Evolutionary conservation across 2,329 filamentous ascomycete genomes (phyloP).

Genomic region (Aaosphaeria pasadenensis): DNA sequence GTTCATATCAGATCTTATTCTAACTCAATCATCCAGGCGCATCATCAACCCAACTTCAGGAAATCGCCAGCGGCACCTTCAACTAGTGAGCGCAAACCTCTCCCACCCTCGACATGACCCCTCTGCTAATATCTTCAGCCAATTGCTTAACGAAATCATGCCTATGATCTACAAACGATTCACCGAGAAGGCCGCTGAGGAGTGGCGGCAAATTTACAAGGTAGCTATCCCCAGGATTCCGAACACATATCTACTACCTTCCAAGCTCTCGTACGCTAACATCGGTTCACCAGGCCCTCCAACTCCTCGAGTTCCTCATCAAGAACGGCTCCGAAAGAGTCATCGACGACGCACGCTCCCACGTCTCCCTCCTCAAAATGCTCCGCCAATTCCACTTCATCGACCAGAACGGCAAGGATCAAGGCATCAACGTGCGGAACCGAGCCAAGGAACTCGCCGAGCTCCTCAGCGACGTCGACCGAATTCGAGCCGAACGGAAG

Average conservation of each 20-base stretch:
- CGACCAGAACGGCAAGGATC: slow-evolving; percentile 93
- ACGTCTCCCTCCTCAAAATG: slow-evolving; percentile 96
- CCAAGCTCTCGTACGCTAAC: slow-evolving; percentile 12
- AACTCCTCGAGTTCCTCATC: slow-evolving; percentile 93
- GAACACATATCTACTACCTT: neutral
- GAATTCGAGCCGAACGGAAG: slow-evolving; percentile 72
- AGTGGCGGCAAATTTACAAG: slow-evolving; percentile 99
- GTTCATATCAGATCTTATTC: neutral
- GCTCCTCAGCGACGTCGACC: slow-evolving; percentile 86
- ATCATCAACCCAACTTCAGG: slow-evolving; percentile 87
- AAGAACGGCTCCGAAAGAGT: slow-evolving; percentile 98
- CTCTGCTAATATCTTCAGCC: slow-evolving; percentile 53
- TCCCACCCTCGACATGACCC: neutral
- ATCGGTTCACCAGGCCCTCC: slow-evolving; percentile 57
- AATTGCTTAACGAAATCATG: slow-evolving; percentile 98
- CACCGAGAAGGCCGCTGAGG: slow-evolving; percentile 95
- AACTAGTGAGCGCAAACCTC: slow-evolving; percentile 73
- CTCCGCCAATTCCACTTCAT: slow-evolving; percentile 98
- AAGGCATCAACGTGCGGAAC: slow-evolving; percentile 96
- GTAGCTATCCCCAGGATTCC: slow-evolving; percentile 40
- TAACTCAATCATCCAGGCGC: slow-evolving; percentile 49
- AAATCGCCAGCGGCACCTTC: slow-evolving; percentile 96
- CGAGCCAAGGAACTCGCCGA: slow-evolving; percentile 93
- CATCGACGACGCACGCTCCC: slow-evolving; percentile 92
- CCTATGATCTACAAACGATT: slow-evolving; percentile 99